Conservation (phyloP, 78 protist species). For the Guillardia theta region DNA sequence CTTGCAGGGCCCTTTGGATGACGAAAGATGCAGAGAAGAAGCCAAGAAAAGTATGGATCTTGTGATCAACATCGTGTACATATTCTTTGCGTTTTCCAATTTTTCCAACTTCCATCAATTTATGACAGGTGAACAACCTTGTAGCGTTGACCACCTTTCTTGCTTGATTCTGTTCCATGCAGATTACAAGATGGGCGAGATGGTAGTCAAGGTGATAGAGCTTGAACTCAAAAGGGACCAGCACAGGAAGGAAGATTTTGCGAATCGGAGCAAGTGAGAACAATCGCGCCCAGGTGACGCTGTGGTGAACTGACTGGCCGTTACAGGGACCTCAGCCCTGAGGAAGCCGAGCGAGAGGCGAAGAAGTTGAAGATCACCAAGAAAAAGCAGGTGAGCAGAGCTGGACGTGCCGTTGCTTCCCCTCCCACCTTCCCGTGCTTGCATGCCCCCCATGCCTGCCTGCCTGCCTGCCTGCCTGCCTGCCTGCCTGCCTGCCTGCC, state of each 20-base stretch:
- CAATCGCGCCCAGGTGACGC: too few species aligned
- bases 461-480: conserved; percentile 15
- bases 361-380: neutral
- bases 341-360: neutral
- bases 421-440: neutral
- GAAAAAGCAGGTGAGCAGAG: neutral
- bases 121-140: neutral
- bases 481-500: conserved; percentile 15
- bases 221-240: neutral
- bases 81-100: neutral
- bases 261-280: neutral
- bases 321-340: too few species aligned
- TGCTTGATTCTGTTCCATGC: too few species aligned
- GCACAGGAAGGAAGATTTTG: neutral
- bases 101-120: neutral
- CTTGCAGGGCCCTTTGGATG: too few species aligned
- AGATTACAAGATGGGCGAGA: conserved; percentile 20
- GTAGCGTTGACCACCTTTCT: too few species aligned
- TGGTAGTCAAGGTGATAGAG: neutral
- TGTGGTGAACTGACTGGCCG: too few species aligned
- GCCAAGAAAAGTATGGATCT: neutral
- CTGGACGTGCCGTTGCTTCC: neutral
- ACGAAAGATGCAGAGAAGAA: too few species aligned
- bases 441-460: neutral
- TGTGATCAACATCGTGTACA: neutral